Base-by-base conservation (phyloP, 306 rosid species). In the Castanospermum australe region DNA sequence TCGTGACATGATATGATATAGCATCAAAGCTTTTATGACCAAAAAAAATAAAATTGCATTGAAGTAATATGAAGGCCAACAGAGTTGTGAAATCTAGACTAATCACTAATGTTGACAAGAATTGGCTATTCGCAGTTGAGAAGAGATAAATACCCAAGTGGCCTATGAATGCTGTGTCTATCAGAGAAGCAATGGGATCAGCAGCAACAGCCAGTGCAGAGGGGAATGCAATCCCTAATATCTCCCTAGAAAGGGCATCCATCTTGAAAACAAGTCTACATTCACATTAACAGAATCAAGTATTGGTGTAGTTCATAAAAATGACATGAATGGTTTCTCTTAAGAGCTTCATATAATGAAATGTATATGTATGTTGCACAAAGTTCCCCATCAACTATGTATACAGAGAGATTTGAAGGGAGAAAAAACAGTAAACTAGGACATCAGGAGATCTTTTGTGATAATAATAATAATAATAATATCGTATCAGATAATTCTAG, bases 171-270 rank as follows among this genome's bases (percentile, higher is more conserved):
- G 94, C 94, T 0, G 97, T 90, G 88, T 94, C 99, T 35, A 94
- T 91, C 15, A 94, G 93, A 66, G 99, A 94, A 77, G 97, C 99
- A 76, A 94, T 84, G 59, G 99, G 99, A 85, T 94, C 99, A 77
- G 99, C 99, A 24, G 99, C 97, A 68, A 92, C 92, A 67, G 97
- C 97, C 15, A 94, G 57, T 11, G 97, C 97, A 55, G 97, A 92
- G 15, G 98, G 99, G 9, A 94, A 11, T 64, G 97, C 99, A 70
- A 94, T 92, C 36, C 89, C 87, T 10, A 94, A 57, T 30, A 94
- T 85, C 89, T 94, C 97, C 25, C 79, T 79, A 7, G 95, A 90
- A 55, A 94, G 87, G 1, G 70, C 55, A 45, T 94, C 99, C 85
- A 85, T 20, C 86, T 91, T 92, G 81, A 91, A 92, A 71, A 94